Percentiles rank a stretch among this genome's conserved stretches.
phyloP scores from a whole-genome alignment of 1,139 yeast species.

The Maudiozyma humilis region DNA sequence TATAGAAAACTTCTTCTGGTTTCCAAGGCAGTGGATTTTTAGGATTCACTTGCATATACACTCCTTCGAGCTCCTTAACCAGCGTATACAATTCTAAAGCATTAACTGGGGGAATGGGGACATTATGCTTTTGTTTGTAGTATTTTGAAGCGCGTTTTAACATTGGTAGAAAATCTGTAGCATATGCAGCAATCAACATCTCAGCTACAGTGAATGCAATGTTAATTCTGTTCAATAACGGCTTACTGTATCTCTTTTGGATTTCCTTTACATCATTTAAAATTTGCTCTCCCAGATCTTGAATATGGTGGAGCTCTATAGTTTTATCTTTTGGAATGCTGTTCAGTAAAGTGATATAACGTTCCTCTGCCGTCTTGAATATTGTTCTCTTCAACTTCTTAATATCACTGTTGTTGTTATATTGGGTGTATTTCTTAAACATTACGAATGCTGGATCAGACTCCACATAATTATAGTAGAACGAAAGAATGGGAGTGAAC shows the following conservation, averaged over 20 bases:
- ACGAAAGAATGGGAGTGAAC: conserved; percentile 47
- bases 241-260: conserved; percentile 54
- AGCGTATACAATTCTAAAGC: conserved; percentile 53
- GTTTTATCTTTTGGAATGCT: conserved; percentile 60
- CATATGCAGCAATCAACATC: conserved; percentile 51
- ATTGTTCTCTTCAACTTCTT: conserved; percentile 43
- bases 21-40: conserved; percentile 41
- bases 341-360: conserved; percentile 51
- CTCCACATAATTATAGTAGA: conserved; percentile 47
- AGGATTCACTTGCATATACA: conserved; percentile 44
- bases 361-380: conserved; percentile 45
- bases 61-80: conserved; percentile 47
- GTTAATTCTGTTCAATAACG: conserved; percentile 50
- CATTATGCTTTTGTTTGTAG: conserved; percentile 33
- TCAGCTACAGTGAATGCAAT: conserved; percentile 51
- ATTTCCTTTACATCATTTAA: conserved; percentile 43
- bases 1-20: conserved; percentile 52
- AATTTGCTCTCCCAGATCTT: conserved; percentile 51
- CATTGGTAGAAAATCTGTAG: conserved; percentile 57
- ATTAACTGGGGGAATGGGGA: conserved; percentile 46
- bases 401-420: conserved; percentile 42
- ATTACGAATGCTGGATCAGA: conserved; percentile 39
- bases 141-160: conserved; percentile 46
- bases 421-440: conserved; percentile 21
- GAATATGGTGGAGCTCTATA: conserved; percentile 48